phyloP scores from a whole-genome alignment of 2,329 filamentous ascomycete genomes.

The Trichophyton schoenleinii region DNA sequence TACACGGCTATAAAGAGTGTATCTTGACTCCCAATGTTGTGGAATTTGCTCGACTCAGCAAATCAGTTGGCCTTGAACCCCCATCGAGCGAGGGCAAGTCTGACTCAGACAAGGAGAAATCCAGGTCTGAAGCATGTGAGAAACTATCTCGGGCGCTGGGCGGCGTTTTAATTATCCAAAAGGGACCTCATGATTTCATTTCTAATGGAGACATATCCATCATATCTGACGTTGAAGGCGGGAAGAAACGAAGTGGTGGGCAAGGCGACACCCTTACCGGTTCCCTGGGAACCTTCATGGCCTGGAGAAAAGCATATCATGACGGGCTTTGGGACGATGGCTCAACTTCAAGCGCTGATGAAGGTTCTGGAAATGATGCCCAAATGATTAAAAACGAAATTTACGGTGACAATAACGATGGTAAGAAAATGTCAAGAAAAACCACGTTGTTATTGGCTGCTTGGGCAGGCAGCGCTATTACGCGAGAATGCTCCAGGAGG shows the following conservation, averaged over 20 bases:
- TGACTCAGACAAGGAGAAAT: constrained; percentile 27
- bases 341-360: constrained; percentile 17
- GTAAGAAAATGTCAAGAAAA: constrained; percentile 43
- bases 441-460: constrained; percentile 62
- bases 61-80: constrained; percentile 54
- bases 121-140: constrained; percentile 45
- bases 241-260: constrained; percentile 78
- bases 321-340: constrained; percentile 60
- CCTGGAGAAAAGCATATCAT: constrained; percentile 76
- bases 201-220: constrained; percentile 67
- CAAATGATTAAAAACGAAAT: constrained; percentile 21
- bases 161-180: constrained; percentile 84
- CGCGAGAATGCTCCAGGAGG: constrained; percentile 75
- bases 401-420: constrained; percentile 28
- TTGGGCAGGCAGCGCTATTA: constrained; percentile 76
- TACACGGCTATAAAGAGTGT: constrained; percentile 68
- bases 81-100: constrained; percentile 24
- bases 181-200: constrained; percentile 71
- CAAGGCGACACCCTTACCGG: constrained; percentile 95
- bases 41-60: constrained; percentile 74
- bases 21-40: constrained; percentile 92
- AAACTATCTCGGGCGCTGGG: constrained; percentile 64
- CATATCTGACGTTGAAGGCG: constrained; percentile 64
- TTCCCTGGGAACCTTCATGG: constrained; percentile 73
- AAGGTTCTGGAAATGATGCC: constrained; percentile 27